Base-by-base conservation (phyloP, 345 rosid genomes). In the Eucalyptus polybractea region DNA sequence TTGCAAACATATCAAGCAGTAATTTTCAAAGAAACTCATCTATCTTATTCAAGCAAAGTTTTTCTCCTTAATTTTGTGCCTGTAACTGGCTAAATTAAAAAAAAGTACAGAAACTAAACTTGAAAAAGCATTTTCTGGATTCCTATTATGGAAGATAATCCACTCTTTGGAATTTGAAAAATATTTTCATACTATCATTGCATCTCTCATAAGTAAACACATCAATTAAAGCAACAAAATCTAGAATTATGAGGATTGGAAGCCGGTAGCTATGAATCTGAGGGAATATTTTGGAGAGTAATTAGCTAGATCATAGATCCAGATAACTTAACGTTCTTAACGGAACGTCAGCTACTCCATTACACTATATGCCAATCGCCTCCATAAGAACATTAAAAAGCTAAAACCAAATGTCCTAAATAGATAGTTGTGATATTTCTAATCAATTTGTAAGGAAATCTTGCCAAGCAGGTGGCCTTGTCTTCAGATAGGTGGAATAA, bases 381-480 rank as follows among this genome's bases (percentile, higher is more conserved):
- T 40, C 47, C 47, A 6, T 10, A 40, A 76, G 85, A 31, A 72
- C 24, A 72, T 76, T 37, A 76, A 40, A 33, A 76, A 76, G 45
- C 47, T 76, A 76, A 76, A 47, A 40, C 29, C 8, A 21, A 76
- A 37, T 49, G 0, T 21, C 10, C 1, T 29, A 83, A 62, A 13
- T 45, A 85, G 49, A 58, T 85, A 86, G 44, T 22, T 86, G 15
- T 15, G 62, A 81, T 50, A 21, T 76, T 76, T 76, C 47, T 76
- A 76, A 44, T 86, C 80, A 33, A 50, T 29, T 33, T 40, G 29
- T 6, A 86, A 21, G 69, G 54, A 65, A 89, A 89, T 87, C 94
- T 94, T 91, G 96, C 99, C 97, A 94, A 83, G 95, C 93, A 87
- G 97, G 90, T 58, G 98, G 98, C 90, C 99, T 97, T 56, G 97